Conservation (phyloP, 2,329 filamentous ascomycete species). For the Aspergillus proliferans region DNA sequence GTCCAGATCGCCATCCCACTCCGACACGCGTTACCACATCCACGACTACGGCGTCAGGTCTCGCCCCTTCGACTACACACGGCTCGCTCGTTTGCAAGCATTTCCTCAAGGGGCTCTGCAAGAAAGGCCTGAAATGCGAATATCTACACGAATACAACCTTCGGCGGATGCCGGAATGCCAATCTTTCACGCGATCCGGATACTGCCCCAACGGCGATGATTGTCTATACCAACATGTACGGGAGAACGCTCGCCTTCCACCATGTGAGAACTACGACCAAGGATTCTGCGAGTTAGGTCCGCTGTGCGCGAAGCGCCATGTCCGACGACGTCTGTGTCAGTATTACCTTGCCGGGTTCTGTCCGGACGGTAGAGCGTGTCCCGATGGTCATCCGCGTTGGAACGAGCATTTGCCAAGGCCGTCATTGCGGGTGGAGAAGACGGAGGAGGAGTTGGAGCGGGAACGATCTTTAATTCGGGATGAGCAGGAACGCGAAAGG, state of each 20-base stretch:
- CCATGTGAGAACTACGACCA: conserved; percentile 88
- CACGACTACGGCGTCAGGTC: conserved; percentile 37
- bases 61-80: conserved; percentile 36
- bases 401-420: conserved; percentile 57
- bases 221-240: conserved; percentile 86
- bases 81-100: conserved; percentile 87
- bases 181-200: conserved; percentile 87
- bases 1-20: conserved; percentile 72
- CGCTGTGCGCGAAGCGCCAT: conserved; percentile 81
- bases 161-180: conserved; percentile 96
- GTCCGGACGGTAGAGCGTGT: conserved; percentile 73
- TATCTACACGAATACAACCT: conserved; percentile 99
- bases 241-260: conserved; percentile 70
- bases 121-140: conserved; percentile 94
- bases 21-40: conserved; percentile 40
- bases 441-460: conserved; percentile 63
- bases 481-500: conserved; percentile 53
- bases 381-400: conserved; percentile 76
- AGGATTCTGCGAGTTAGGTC: conserved; percentile 89
- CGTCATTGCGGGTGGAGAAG: conserved; percentile 60
- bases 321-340: conserved; percentile 72
- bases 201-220: conserved; percentile 97
- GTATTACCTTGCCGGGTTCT: conserved; percentile 91
- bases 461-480: conserved; percentile 50
- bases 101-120: conserved; percentile 94